A percentile compares a stretch with the other conserved stretches of the same genome.
Evolutionary conservation across 306 rosid genomes (phyloP).

Genomic region (Medicago lupulina): DNA sequence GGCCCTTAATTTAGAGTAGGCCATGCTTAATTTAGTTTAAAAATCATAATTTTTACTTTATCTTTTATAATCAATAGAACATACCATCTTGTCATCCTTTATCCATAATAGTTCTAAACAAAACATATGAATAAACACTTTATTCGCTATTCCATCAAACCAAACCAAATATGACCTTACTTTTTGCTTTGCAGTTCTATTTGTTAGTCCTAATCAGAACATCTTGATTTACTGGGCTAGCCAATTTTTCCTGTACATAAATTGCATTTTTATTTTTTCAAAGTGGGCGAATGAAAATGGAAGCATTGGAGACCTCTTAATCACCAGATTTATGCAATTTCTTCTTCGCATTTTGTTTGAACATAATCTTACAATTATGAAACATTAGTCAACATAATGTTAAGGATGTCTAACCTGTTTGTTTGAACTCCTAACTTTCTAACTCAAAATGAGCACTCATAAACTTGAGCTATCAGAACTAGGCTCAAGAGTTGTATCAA

Average conservation of each 20-base stretch:
- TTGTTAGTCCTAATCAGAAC: no score
- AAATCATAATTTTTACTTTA: no score
- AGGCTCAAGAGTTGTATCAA: not conserved
- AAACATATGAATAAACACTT: no score
- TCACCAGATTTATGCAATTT: not conserved
- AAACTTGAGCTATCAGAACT: not conserved
- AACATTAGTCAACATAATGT: slow-evolving; percentile 1
- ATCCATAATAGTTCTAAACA: no score
- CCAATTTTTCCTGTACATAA: no score
- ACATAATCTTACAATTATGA: slow-evolving; percentile 28
- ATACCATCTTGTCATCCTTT: no score
- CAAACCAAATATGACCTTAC: no score
- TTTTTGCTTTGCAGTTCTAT: no score
- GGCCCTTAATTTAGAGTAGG: not conserved
- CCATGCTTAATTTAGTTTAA: not conserved
- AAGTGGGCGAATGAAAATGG: slow-evolving; percentile 10
- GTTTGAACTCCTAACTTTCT: not conserved
- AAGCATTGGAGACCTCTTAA: slow-evolving; percentile 20
- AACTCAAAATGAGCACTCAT: not conserved
- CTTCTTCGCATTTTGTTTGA: not conserved
- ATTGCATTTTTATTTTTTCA: slow-evolving; percentile 1
- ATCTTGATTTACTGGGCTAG: no score
- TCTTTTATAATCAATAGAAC: no score
- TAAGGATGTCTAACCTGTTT: slow-evolving; percentile 21
- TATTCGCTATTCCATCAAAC: no score